Percentiles rank a stretch among this genome's conserved stretches.
These are phyloP conservation scores for Russula abietina DNA, from an alignment of 768 basidiomycete genomes.

Conservation along the genomic window DNA sequence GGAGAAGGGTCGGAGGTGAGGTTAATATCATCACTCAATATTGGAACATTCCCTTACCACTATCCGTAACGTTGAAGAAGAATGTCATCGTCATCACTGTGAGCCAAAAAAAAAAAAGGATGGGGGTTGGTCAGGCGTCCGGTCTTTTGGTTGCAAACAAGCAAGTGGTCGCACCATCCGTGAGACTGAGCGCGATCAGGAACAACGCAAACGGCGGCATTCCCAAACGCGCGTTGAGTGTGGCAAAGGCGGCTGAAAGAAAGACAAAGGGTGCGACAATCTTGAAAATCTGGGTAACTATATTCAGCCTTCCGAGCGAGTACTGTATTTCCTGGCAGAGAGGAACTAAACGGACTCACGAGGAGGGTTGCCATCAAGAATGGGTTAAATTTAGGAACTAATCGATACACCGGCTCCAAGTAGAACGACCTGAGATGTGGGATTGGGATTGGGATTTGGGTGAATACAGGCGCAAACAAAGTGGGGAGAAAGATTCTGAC, in stretches of 20 bases:
- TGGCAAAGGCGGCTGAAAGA: slow-evolving; percentile 60
- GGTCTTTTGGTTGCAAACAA: background rate
- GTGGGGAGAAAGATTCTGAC: background rate
- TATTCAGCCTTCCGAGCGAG: background rate
- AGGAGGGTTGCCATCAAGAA: slow-evolving; percentile 75
- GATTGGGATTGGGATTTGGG: slow-evolving; percentile 40
- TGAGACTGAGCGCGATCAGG: slow-evolving; percentile 67
- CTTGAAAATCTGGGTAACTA: slow-evolving; percentile 58
- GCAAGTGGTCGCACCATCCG: slow-evolving; percentile 45
- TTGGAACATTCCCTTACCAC: slow-evolving; percentile 42
- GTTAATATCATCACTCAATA: background rate
- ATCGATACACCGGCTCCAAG: slow-evolving; percentile 79
- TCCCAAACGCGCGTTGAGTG: slow-evolving; percentile 58
- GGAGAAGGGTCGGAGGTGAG: too few relatives aligned
- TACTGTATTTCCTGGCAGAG: background rate
- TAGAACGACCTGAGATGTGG: slow-evolving; percentile 91
- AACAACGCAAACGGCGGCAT: slow-evolving; percentile 79
- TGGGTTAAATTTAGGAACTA: slow-evolving; percentile 80
- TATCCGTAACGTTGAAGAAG: slow-evolving; percentile 79
- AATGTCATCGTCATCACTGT: slow-evolving; percentile 77
- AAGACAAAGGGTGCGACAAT: slow-evolving; percentile 77
- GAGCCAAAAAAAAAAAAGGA: background rate
- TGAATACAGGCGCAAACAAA: background rate
- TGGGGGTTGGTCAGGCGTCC: background rate
- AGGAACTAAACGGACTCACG: slow-evolving; percentile 34